These are phyloP conservation scores for Aureobasidium melanogenum DNA, from an alignment of 2,329 filamentous ascomycete genomes.

Conservation along the genomic window DNA sequence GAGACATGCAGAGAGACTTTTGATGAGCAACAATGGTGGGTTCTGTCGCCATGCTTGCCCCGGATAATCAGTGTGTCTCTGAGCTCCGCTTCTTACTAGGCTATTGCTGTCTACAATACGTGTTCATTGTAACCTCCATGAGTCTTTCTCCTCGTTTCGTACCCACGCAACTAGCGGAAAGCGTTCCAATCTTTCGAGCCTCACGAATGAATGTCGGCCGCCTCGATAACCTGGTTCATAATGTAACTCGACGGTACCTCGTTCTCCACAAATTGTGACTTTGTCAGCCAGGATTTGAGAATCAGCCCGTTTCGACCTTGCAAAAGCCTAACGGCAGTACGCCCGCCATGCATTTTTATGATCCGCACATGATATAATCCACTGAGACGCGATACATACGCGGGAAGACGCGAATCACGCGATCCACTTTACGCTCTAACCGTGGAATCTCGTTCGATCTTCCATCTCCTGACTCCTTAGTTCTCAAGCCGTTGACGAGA, in stretches of 20 bases:
- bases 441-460: not conserved
- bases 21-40: constrained; percentile 1
- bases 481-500: not conserved
- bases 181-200: not conserved
- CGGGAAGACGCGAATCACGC: constrained; percentile 6
- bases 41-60: constrained; percentile 3
- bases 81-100: not conserved
- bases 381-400: constrained; percentile 2
- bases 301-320: not conserved
- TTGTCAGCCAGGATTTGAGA: not conserved
- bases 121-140: not conserved
- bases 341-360: constrained; percentile 6
- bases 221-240: not conserved
- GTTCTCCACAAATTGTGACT: not conserved
- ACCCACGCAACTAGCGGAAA: not conserved
- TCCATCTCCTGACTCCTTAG: not conserved
- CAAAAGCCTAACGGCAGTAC: not conserved
- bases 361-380: not conserved
- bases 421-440: not conserved
- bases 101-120: not conserved
- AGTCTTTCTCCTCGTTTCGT: not conserved
- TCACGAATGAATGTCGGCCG: not conserved
- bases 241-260: not conserved
- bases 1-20: constrained; percentile 7
- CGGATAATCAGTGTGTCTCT: not conserved